Evolutionary conservation across 106 monocot species (phyloP).

Genomic region (Dioscorea alata): DNA sequence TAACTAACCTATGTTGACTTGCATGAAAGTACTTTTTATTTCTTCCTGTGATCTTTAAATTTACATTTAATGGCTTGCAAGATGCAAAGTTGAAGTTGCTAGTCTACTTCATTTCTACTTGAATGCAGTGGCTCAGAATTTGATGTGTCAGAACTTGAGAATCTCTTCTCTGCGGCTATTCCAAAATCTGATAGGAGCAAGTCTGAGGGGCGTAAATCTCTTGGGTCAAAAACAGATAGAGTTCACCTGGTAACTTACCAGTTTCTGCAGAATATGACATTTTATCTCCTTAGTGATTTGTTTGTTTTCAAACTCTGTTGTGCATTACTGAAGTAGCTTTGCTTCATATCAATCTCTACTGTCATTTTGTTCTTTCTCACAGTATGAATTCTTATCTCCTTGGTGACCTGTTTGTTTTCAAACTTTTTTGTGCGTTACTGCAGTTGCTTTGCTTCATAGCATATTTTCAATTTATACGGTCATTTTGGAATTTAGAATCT

Average conservation of each 20-base stretch:
- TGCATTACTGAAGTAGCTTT: too few relatives aligned
- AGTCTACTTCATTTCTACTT: background rate
- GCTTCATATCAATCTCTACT: too few relatives aligned
- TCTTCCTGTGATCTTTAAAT: background rate
- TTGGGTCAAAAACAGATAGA: conserved; percentile 90
- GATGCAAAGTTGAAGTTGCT: background rate
- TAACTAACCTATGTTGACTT: too few relatives aligned
- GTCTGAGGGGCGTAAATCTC: conserved; percentile 76
- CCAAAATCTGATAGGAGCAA: conserved; percentile 67
- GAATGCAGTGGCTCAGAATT: conserved; percentile 75
- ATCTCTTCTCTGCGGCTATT: conserved; percentile 79
- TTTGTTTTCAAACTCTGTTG: too few relatives aligned
- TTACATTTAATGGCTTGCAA: background rate
- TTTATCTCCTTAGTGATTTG: background rate
- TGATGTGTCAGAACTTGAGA: conserved; percentile 90
- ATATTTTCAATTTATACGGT: too few relatives aligned
- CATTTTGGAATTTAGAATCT: too few relatives aligned
- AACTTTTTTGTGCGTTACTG: too few relatives aligned
- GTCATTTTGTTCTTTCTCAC: too few relatives aligned
- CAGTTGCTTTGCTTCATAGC: too few relatives aligned
- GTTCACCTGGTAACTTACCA: conserved; percentile 77
- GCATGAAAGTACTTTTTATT: background rate
- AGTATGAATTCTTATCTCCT: too few relatives aligned
- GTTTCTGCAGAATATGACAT: background rate
- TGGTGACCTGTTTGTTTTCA: too few relatives aligned